Percentiles rank a stretch among this genome's conserved stretches.
These are phyloP conservation scores for Elsinoe ampelina DNA, from an alignment of 2,329 filamentous ascomycete genomes.

Conservation along the genomic window DNA sequence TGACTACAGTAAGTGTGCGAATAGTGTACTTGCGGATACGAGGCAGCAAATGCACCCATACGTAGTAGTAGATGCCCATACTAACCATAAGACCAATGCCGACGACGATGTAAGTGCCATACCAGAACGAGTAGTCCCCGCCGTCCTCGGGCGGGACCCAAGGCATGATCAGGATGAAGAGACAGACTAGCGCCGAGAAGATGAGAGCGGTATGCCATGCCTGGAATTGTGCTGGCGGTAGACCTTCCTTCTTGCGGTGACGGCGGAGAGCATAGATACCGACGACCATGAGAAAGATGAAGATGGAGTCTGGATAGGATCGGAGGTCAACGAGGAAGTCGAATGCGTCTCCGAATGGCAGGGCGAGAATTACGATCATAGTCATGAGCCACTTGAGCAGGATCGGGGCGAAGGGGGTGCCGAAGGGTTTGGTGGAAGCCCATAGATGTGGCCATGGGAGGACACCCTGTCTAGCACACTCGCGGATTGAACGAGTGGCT, in stretches of 20 bases:
- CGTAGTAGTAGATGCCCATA: slow-evolving; percentile 27
- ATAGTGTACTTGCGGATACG: not conserved
- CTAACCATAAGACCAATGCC: slow-evolving; percentile 32
- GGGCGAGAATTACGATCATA: slow-evolving; percentile 56
- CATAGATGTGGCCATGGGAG: slow-evolving; percentile 54
- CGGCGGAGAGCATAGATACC: slow-evolving; percentile 54
- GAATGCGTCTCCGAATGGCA: slow-evolving; percentile 58
- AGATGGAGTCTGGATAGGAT: slow-evolving; percentile 47
- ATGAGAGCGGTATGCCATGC: not conserved
- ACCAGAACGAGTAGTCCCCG: slow-evolving; percentile 35
- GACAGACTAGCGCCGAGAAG: not conserved
- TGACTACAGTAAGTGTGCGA: slow-evolving; percentile 25
- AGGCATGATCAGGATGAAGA: slow-evolving; percentile 2
- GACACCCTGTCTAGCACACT: slow-evolving; percentile 56
- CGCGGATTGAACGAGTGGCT: slow-evolving; percentile 56
- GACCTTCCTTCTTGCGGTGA: not conserved
- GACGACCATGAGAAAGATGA: slow-evolving; percentile 44
- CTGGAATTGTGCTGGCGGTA: not conserved
- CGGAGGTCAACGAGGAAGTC: slow-evolving; percentile 53
- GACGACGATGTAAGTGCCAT: slow-evolving; percentile 37
- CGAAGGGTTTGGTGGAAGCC: slow-evolving; percentile 56
- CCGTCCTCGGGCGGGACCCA: slow-evolving; percentile 33
- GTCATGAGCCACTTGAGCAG: slow-evolving; percentile 57
- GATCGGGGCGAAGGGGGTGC: slow-evolving; percentile 53
- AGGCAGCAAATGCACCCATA: not conserved